A percentile compares a stretch with the other conserved stretches of the same genome.
These are phyloP conservation scores for Typha latifolia DNA, from an alignment of 176 grass and related monocot genomes.

Conservation along the genomic window DNA sequence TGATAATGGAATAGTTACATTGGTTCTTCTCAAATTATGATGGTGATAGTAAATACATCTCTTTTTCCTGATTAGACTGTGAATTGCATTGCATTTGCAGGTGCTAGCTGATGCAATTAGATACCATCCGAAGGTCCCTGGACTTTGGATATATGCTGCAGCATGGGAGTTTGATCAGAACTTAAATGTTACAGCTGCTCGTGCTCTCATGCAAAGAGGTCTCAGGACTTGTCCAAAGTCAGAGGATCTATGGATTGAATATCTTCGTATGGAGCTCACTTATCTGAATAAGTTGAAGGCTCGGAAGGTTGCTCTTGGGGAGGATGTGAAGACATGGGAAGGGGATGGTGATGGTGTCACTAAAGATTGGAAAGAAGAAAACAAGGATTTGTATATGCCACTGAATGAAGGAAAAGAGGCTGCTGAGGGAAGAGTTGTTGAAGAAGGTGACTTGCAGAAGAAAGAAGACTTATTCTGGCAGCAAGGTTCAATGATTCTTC, in stretches of 20 bases:
- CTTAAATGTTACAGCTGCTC: constrained; percentile 76
- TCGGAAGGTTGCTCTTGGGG: constrained; percentile 68
- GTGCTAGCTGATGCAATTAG: constrained; percentile 70
- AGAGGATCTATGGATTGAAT: constrained; percentile 93
- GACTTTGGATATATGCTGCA: constrained; percentile 96
- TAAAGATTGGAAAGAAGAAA: constrained; percentile 69
- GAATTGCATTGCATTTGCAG: constrained; percentile 14
- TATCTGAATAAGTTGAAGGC: constrained; percentile 92
- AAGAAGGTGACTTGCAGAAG: constrained; percentile 25
- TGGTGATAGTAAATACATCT: neutral
- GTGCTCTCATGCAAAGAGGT: constrained; percentile 86
- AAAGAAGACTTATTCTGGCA: constrained; percentile 78
- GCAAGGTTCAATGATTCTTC: constrained; percentile 78
- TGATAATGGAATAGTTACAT: no score
- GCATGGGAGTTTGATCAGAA: constrained; percentile 98
- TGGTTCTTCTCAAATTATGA: no score
- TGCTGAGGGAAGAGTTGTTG: constrained; percentile 10
- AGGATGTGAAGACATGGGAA: constrained; percentile 52
- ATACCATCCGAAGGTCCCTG: constrained; percentile 76
- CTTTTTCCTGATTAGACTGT: neutral
- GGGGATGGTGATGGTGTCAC: constrained; percentile 23
- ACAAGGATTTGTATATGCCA: constrained; percentile 78
- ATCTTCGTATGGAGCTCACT: constrained; percentile 93
- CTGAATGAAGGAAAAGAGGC: constrained; percentile 37
- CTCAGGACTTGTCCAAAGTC: constrained; percentile 74